phyloP scores from a whole-genome alignment of 345 rosid genomes.

The Gossypium ekmanianum region DNA sequence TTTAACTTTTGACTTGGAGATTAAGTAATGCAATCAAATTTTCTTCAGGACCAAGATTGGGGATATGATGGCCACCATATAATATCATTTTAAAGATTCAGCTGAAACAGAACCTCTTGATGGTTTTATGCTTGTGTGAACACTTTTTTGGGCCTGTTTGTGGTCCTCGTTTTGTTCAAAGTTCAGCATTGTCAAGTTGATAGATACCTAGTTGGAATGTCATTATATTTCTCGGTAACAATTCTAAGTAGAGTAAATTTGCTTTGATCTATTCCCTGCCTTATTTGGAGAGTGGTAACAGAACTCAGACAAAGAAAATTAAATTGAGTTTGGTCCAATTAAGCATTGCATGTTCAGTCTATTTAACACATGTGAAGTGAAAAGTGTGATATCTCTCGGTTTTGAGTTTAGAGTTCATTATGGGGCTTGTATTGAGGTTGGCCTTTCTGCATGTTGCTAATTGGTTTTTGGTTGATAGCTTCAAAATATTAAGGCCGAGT shows the following conservation, averaged over 20 bases:
- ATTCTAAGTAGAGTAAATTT: neutral
- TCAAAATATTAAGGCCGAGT: no score
- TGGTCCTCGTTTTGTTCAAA: neutral
- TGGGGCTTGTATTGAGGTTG: neutral
- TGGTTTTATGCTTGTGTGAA: neutral
- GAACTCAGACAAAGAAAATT: neutral
- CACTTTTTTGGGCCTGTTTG: neutral
- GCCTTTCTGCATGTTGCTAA: no score
- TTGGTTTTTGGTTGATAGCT: no score
- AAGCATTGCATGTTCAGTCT: neutral
- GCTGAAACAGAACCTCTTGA: neutral
- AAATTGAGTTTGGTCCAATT: no score
- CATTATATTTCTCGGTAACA: neutral
- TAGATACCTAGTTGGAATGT: neutral
- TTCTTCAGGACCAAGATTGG: neutral
- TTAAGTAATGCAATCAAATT: neutral
- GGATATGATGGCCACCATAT: neutral
- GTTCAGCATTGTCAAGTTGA: neutral
- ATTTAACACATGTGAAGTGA: neutral
- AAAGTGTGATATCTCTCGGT: neutral
- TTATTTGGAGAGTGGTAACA: neutral
- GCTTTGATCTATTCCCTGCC: neutral
- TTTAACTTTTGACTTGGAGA: neutral
- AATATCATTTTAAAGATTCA: neutral
- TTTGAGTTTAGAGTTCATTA: neutral